phyloP scores from a whole-genome alignment of 2,329 filamentous ascomycete genomes.

The Pseudogymnoascus pannorum region DNA sequence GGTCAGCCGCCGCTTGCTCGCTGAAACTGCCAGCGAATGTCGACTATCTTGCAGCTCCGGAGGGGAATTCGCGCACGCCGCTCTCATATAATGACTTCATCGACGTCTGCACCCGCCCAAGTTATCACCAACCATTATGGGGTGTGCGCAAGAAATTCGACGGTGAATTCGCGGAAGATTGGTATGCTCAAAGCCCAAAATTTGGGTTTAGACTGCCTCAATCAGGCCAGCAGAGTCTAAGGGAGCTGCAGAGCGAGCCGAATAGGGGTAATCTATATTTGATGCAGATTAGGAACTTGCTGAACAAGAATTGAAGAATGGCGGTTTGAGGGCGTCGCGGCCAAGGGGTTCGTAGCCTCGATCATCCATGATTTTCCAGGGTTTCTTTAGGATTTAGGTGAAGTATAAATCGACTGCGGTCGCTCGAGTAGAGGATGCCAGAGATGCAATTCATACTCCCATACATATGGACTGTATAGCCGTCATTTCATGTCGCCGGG shows the following conservation, averaged over 20 bases:
- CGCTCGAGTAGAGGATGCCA: neutral
- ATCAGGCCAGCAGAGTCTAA: neutral
- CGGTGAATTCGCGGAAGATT: constrained; percentile 25
- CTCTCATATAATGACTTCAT: constrained; percentile 24
- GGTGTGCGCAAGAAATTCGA: constrained; percentile 25
- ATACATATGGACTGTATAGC: neutral
- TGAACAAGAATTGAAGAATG: constrained; percentile 22
- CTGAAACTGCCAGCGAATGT: constrained; percentile 21
- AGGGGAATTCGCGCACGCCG: constrained; percentile 4
- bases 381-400: neutral
- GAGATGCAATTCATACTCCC: neutral
- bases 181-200: constrained; percentile 16
- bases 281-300: constrained; percentile 28
- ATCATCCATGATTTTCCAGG: neutral
- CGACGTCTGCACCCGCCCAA: constrained; percentile 26
- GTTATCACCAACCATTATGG: constrained; percentile 25
- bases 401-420: neutral
- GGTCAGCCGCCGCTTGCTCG: constrained; percentile 20
- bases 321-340: neutral
- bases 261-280: constrained; percentile 23
- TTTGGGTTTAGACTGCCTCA: constrained; percentile 17
- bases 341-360: neutral
- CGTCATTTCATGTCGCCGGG: neutral
- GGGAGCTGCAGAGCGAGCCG: constrained; percentile 15
- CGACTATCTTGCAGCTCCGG: constrained; percentile 13